Conservation (phyloP, 306 rosid species). For the Fragaria iinumae region DNA sequence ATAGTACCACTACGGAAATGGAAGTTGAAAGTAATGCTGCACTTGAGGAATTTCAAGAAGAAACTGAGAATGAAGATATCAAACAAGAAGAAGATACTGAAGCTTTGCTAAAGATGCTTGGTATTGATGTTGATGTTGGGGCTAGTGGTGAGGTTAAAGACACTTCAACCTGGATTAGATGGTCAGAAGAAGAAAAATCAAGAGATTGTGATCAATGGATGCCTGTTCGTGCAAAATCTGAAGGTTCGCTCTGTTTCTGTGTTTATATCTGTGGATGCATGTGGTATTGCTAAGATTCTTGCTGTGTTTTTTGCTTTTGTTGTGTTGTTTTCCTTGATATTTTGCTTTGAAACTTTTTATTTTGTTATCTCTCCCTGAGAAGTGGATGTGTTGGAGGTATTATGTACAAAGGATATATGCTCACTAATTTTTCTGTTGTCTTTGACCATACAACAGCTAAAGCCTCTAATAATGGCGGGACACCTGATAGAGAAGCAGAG, state of each 20-base stretch:
- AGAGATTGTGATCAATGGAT: conserved; percentile 92
- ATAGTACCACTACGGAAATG: conserved; percentile 30
- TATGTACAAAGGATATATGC: neutral
- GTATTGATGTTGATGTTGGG: conserved; percentile 68
- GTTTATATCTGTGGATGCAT: conserved; percentile 4
- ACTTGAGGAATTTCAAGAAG: conserved; percentile 53
- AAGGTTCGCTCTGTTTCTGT: conserved; percentile 33
- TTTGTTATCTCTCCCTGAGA: neutral
- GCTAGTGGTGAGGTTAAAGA: conserved; percentile 66
- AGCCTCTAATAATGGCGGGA: conserved; percentile 32
- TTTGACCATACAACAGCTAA: conserved; percentile 45
- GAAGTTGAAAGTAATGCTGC: conserved; percentile 36
- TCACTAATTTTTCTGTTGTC: conserved; percentile 15
- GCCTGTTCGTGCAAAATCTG: conserved; percentile 63
- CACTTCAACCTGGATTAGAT: conserved; percentile 69
- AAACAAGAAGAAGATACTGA: conserved; percentile 75
- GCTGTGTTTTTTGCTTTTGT: neutral
- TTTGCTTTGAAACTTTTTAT: neutral
- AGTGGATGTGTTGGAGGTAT: neutral
- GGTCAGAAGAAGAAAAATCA: conserved; percentile 85
- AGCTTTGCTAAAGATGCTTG: conserved; percentile 72
- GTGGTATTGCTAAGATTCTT: neutral
- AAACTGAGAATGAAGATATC: conserved; percentile 44
- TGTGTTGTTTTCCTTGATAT: neutral
- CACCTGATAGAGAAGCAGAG: conserved; percentile 53